These are phyloP conservation scores for Sclerotinia spermophila DNA, from an alignment of 2,329 filamentous ascomycete species.

Conservation along the genomic window DNA sequence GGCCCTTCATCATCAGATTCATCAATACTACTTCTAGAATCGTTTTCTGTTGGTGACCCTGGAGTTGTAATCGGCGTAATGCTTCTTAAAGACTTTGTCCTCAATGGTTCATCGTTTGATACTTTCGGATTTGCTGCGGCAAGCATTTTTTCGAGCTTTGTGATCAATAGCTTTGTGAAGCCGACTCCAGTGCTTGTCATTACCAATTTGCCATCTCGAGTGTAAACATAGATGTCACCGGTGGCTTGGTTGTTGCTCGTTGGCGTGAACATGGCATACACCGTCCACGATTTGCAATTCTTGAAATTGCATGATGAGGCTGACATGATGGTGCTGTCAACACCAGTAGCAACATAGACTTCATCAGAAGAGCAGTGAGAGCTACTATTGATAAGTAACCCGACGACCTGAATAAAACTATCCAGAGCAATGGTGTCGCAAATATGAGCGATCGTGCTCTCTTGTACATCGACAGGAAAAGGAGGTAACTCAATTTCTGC, in stretches of 20 bases:
- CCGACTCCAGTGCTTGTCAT: neutral
- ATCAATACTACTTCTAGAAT: constrained; percentile 3
- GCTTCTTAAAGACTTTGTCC: neutral
- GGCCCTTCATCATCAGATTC: neutral
- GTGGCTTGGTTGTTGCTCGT: neutral
- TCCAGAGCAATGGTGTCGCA: constrained; percentile 27
- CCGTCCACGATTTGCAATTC: constrained; percentile 6
- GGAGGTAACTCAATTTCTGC: constrained; percentile 3
- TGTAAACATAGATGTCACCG: constrained; percentile 18
- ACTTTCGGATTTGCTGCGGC: neutral
- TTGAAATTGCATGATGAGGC: neutral
- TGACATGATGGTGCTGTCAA: neutral
- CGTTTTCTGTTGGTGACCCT: neutral
- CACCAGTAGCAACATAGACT: neutral
- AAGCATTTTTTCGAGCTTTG: constrained; percentile 3
- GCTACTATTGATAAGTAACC: constrained; percentile 24
- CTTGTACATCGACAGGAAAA: neutral
- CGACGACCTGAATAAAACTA: constrained; percentile 39
- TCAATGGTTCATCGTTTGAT: neutral
- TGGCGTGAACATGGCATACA: constrained; percentile 16
- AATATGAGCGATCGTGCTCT: constrained; percentile 1
- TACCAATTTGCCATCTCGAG: neutral
- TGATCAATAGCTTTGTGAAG: constrained; percentile 9
- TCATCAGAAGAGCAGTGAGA: neutral
- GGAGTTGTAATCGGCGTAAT: neutral